Evolutionary conservation across 192 early-diverging fungal species (phyloP).

Genomic region (Thamnidium elegans): DNA sequence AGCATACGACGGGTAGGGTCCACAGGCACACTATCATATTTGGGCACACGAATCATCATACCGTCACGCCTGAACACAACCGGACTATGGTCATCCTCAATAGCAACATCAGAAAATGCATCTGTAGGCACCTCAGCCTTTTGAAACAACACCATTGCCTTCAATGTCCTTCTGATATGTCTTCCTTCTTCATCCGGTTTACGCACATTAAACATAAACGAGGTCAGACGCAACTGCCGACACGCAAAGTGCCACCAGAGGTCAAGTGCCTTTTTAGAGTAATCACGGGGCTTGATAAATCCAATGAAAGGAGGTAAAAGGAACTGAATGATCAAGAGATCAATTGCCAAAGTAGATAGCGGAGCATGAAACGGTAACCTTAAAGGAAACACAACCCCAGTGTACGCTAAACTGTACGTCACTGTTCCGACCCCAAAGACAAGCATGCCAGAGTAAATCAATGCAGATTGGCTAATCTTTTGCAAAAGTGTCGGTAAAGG

Average conservation of each 20-base stretch:
- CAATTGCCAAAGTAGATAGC: slow-evolving; percentile 73
- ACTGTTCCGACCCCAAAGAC: slow-evolving; percentile 68
- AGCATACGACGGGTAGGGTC: slow-evolving; percentile 78
- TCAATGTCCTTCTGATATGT: slow-evolving; percentile 50
- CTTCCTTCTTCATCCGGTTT: slow-evolving; percentile 71
- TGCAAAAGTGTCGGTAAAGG: slow-evolving; percentile 71
- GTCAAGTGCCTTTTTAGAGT: slow-evolving; percentile 45
- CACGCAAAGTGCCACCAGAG: slow-evolving; percentile 77
- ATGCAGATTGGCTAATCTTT: slow-evolving; percentile 76
- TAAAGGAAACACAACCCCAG: slow-evolving; percentile 56
- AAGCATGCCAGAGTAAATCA: slow-evolving; percentile 85
- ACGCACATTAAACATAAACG: slow-evolving; percentile 78
- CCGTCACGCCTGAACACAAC: slow-evolving; percentile 62
- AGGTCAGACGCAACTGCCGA: slow-evolving; percentile 63
- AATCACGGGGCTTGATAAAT: slow-evolving; percentile 58
- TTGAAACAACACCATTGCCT: slow-evolving; percentile 49
- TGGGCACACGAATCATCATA: slow-evolving; percentile 77
- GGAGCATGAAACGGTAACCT: slow-evolving; percentile 56
- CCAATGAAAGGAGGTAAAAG: slow-evolving; percentile 64
- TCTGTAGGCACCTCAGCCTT: slow-evolving; percentile 52
- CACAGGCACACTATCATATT: slow-evolving; percentile 79
- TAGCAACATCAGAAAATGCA: slow-evolving; percentile 45
- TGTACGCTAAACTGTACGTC: slow-evolving; percentile 35
- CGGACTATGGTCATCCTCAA: slow-evolving; percentile 45
- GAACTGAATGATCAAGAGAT: slow-evolving; percentile 72